A percentile compares a stretch with the other conserved stretches of the same genome.
Conservation (phyloP, 2,329 filamentous ascomycete genomes). For the Fusarium sp. region DNA sequence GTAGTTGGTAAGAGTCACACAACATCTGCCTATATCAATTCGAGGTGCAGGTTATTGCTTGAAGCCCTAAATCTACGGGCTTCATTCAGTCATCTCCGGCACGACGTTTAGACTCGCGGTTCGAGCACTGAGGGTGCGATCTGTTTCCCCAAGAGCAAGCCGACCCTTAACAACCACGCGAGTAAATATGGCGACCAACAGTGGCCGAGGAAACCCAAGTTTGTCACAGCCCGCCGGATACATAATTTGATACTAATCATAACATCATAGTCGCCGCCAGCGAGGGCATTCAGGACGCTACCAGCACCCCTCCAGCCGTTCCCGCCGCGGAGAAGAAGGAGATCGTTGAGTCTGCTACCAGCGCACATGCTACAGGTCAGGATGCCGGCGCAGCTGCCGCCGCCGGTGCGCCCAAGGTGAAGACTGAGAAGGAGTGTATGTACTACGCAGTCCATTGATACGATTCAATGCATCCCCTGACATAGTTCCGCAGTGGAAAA, state of each 20-base stretch:
- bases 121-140: slow-evolving; percentile 70
- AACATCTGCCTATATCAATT: slow-evolving; percentile 38
- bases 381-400: slow-evolving; percentile 45
- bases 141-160: slow-evolving; percentile 62
- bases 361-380: slow-evolving; percentile 45
- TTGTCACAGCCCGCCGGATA: slow-evolving; percentile 11
- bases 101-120: slow-evolving; percentile 64
- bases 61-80: slow-evolving; percentile 53
- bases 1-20: slow-evolving; percentile 24
- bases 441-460: slow-evolving; percentile 2
- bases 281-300: slow-evolving; percentile 56
- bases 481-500: slow-evolving; percentile 66
- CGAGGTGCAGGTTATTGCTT: slow-evolving; percentile 37
- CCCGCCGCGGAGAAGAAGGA: slow-evolving; percentile 55
- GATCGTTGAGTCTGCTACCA: slow-evolving; percentile 50
- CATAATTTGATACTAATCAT: slow-evolving; percentile 37
- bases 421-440: slow-evolving; percentile 62
- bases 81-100: slow-evolving; percentile 52
- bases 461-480: slow-evolving; percentile 13
- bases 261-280: slow-evolving; percentile 54
- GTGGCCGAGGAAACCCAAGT: slow-evolving; percentile 59
- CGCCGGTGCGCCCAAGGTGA: slow-evolving; percentile 58
- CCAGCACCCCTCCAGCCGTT: slow-evolving; percentile 55
- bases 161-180: slow-evolving; percentile 56
- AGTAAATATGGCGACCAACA: slow-evolving; percentile 70